phyloP scores from a whole-genome alignment of 192 early-diverging fungal genomes.

The Gigaspora rosea region DNA sequence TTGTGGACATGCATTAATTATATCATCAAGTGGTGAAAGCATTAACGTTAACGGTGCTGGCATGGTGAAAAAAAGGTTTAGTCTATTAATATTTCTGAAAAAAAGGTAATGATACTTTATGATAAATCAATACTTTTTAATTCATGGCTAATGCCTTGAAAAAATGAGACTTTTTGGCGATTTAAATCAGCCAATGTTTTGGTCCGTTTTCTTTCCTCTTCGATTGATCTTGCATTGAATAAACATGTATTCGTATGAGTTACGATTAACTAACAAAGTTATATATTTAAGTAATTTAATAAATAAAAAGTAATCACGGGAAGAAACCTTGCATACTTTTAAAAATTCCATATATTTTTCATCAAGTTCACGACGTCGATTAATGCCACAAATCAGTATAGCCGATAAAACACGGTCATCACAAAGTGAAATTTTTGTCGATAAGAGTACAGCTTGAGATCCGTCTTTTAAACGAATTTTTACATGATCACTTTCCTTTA shows the following conservation, averaged over 20 bases:
- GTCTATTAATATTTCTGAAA: not conserved
- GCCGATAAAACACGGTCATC: not conserved
- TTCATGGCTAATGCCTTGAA: slow-evolving; percentile 50
- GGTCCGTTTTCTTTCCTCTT: slow-evolving; percentile 41
- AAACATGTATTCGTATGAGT: slow-evolving; percentile 39
- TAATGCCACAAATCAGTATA: not conserved
- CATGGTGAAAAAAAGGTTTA: not conserved
- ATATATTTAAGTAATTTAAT: not conserved
- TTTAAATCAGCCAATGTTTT: slow-evolving; percentile 43
- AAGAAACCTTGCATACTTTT: not conserved
- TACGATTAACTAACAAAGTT: slow-evolving; percentile 30
- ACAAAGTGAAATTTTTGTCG: not conserved
- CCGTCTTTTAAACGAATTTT: not conserved
- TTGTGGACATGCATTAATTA: slow-evolving; percentile 33
- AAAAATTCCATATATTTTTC: slow-evolving; percentile 35
- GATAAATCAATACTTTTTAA: slow-evolving; percentile 42
- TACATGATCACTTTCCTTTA: not conserved
- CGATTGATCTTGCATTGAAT: slow-evolving; percentile 38
- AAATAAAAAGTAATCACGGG: too few species aligned
- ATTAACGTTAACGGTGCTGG: slow-evolving; percentile 39
- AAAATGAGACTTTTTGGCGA: slow-evolving; percentile 45
- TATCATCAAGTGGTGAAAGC: slow-evolving; percentile 48
- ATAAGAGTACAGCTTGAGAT: slow-evolving; percentile 11
- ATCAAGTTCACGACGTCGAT: not conserved
- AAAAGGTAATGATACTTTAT: not conserved